Conservation (phyloP, 257 asterid species). For the Cruciata laevipes region DNA sequence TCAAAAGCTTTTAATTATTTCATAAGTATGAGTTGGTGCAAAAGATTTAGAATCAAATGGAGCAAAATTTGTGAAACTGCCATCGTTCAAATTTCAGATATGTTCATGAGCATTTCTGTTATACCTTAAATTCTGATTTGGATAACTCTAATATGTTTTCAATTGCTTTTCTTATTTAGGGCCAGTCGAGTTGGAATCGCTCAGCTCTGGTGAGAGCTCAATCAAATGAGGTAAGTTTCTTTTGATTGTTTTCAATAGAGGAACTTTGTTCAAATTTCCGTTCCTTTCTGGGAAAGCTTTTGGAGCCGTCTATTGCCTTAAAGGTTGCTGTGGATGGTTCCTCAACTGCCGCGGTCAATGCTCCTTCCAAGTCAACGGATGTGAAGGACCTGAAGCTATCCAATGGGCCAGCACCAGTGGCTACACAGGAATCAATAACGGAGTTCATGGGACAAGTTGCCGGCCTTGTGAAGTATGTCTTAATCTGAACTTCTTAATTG, state of each 20-base stretch:
- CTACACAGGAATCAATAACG: slow-evolving; percentile 60
- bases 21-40: not conserved
- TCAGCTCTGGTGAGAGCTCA: slow-evolving; percentile 46
- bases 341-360: slow-evolving; percentile 31
- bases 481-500: slow-evolving; percentile 16
- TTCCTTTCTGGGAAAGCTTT: slow-evolving; percentile 24
- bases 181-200: slow-evolving; percentile 46
- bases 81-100: not conserved
- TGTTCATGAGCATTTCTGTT: not conserved
- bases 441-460: slow-evolving; percentile 72
- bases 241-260: slow-evolving; percentile 22
- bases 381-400: slow-evolving; percentile 36
- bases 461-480: slow-evolving; percentile 64
- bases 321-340: slow-evolving; percentile 66
- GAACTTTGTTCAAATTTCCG: slow-evolving; percentile 22
- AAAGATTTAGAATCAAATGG: not conserved
- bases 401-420: slow-evolving; percentile 32
- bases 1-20: not conserved
- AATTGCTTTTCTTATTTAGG: slow-evolving; percentile 27
- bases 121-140: not conserved
- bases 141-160: slow-evolving; percentile 9
- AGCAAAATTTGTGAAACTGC: not conserved
- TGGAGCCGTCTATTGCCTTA: slow-evolving; percentile 35
- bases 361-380: slow-evolving; percentile 31
- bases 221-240: slow-evolving; percentile 50